Evolutionary conservation across 2,329 filamentous ascomycete genomes (phyloP).

Genomic region (Onygenales sp.): DNA sequence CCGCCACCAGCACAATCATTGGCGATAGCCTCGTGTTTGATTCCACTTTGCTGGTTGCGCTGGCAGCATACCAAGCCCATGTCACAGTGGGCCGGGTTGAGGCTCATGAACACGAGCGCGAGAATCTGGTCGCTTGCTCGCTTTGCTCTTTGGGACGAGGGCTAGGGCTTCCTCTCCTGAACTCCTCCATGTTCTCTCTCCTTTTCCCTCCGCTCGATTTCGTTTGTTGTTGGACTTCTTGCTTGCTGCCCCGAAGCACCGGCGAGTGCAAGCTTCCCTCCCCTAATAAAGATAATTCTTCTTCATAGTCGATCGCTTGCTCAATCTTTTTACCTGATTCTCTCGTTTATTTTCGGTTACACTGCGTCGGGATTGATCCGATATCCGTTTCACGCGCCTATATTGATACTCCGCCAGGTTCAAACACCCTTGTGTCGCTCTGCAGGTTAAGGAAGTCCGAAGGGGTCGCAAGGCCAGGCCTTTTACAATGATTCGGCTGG

Average conservation of each 20-base stretch:
- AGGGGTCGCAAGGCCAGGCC: neutral
- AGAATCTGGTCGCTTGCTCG: neutral
- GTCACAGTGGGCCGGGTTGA: neutral
- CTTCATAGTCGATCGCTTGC: neutral
- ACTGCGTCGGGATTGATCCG: neutral
- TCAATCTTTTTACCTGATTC: neutral
- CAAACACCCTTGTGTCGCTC: no score
- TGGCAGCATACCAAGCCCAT: neutral
- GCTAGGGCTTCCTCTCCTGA: neutral
- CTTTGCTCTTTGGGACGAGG: neutral
- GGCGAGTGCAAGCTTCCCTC: neutral
- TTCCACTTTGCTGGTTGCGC: neutral
- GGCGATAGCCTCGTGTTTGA: constrained; percentile 1
- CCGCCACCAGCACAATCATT: neutral
- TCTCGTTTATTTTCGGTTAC: neutral
- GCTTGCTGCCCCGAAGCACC: neutral
- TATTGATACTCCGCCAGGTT: no score
- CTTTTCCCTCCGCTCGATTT: neutral
- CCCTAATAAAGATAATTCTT: neutral
- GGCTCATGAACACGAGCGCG: neutral
- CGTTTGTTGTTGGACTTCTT: neutral
- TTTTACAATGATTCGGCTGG: constrained; percentile 7
- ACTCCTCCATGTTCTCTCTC: neutral
- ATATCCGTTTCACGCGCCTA: neutral
- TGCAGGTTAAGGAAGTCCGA: no score